These are phyloP conservation scores for Spergularia azorica DNA, from an alignment of 179 eudicot genomes.

Conservation along the genomic window DNA sequence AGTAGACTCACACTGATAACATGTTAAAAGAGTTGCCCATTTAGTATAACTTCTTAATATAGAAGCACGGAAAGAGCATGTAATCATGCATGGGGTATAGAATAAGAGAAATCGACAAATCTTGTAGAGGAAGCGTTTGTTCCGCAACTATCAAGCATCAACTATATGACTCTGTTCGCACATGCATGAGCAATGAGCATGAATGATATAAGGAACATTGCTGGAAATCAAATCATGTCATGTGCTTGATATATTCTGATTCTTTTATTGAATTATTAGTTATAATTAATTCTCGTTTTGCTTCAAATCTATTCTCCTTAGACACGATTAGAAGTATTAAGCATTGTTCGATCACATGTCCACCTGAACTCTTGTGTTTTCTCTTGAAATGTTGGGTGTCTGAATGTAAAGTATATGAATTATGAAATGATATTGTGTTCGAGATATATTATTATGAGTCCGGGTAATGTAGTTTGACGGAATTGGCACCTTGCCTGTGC, in stretches of 20 bases:
- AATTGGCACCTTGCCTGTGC: no score
- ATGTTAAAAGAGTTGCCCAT: not conserved
- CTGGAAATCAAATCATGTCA: slow-evolving; percentile 12
- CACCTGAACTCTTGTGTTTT: no score
- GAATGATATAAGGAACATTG: not conserved
- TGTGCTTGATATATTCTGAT: slow-evolving; percentile 28
- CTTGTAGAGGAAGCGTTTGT: slow-evolving; percentile 8
- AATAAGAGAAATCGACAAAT: not conserved
- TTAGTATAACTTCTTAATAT: not conserved
- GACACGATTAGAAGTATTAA: no score
- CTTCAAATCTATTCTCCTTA: no score
- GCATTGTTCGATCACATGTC: no score
- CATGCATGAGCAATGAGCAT: slow-evolving; percentile 18
- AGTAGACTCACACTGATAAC: not conserved
- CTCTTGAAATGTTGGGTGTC: no score
- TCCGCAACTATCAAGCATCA: not conserved
- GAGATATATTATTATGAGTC: no score
- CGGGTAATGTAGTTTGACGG: no score
- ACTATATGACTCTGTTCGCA: slow-evolving; percentile 16
- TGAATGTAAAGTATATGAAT: no score
- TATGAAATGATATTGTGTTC: no score
- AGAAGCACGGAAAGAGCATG: not conserved
- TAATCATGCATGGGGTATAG: slow-evolving; percentile 5
- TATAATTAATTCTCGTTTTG: no score
- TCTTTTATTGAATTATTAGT: slow-evolving; percentile 14